These are phyloP conservation scores for Butyriboletus loyo DNA, from an alignment of 768 basidiomycete genomes.

Conservation along the genomic window DNA sequence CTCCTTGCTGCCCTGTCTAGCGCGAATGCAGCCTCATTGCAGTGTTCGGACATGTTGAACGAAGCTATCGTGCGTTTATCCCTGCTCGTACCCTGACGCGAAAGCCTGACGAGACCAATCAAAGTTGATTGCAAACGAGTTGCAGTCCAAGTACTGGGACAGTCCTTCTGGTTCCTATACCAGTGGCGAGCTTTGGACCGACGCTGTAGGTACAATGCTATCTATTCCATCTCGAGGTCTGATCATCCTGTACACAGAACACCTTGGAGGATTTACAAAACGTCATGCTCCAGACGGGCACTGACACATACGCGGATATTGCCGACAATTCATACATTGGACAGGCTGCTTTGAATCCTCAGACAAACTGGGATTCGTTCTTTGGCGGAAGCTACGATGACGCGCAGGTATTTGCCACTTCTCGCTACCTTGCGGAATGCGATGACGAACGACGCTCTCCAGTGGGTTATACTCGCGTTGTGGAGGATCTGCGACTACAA, in stretches of 20 bases:
- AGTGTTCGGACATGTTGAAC: constrained; percentile 5
- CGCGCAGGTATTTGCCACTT: constrained; percentile 38
- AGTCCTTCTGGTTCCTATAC: constrained; percentile 40
- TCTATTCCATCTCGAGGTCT: not conserved
- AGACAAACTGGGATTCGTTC: constrained; percentile 42
- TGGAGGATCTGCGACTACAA: constrained; percentile 61
- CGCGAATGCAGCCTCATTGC: not conserved
- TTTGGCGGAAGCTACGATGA: constrained; percentile 53
- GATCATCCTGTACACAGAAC: constrained; percentile 37
- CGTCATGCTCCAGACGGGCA: constrained; percentile 51
- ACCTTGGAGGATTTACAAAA: constrained; percentile 56
- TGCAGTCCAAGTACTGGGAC: constrained; percentile 41
- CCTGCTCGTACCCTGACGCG: not conserved
- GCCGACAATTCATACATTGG: constrained; percentile 48
- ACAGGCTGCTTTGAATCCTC: constrained; percentile 36
- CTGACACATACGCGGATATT: constrained; percentile 36
- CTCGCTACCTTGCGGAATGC: not conserved
- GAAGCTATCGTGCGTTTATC: constrained; percentile 12
- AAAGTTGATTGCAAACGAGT: constrained; percentile 25
- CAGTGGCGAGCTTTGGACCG: constrained; percentile 55
- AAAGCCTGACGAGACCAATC: not conserved
- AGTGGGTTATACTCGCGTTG: constrained; percentile 57
- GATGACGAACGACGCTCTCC: not conserved
- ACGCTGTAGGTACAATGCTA: constrained; percentile 39
- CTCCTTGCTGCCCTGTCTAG: constrained; percentile 1